A percentile compares a stretch with the other conserved stretches of the same genome.
These are phyloP conservation scores for Lactifluus pinguis DNA, from an alignment of 768 basidiomycete genomes.

Conservation along the genomic window DNA sequence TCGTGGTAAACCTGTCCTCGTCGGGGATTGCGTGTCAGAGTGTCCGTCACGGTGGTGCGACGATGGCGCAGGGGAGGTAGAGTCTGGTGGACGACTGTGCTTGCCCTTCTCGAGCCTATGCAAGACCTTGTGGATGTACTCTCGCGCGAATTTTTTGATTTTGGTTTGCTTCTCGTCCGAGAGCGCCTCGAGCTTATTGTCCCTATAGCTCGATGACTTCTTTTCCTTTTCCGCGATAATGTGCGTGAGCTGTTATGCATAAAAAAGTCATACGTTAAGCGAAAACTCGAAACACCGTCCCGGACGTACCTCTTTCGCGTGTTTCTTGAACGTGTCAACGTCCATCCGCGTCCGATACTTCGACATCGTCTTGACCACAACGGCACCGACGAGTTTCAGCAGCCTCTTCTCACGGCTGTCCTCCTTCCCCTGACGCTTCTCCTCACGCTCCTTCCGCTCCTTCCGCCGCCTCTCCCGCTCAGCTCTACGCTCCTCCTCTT, in stretches of 20 bases:
- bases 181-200: slow-evolving; percentile 62
- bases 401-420: slow-evolving; percentile 73
- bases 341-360: slow-evolving; percentile 73
- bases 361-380: slow-evolving; percentile 90
- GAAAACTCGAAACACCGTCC: neutral
- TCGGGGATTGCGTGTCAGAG: neutral
- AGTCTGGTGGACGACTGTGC: slow-evolving; percentile 18
- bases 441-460: slow-evolving; percentile 24
- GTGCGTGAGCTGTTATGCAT: slow-evolving; percentile 58
- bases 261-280: neutral
- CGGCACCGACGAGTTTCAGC: slow-evolving; percentile 72
- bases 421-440: slow-evolving; percentile 51
- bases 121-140: slow-evolving; percentile 77
- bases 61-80: neutral
- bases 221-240: slow-evolving; percentile 93
- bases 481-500: slow-evolving; percentile 19
- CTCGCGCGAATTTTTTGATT: slow-evolving; percentile 90
- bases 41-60: neutral
- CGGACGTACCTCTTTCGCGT: slow-evolving; percentile 80
- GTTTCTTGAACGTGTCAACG: slow-evolving; percentile 82
- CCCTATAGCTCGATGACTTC: slow-evolving; percentile 62
- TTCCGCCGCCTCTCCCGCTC: slow-evolving; percentile 23
- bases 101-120: slow-evolving; percentile 51
- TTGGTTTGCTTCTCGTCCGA: slow-evolving; percentile 82
- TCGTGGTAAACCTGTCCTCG: neutral